A percentile compares a stretch with the other conserved stretches of the same genome.
Conservation (phyloP, 495 filamentous ascomycete species). For the Xylaria intraflava region DNA sequence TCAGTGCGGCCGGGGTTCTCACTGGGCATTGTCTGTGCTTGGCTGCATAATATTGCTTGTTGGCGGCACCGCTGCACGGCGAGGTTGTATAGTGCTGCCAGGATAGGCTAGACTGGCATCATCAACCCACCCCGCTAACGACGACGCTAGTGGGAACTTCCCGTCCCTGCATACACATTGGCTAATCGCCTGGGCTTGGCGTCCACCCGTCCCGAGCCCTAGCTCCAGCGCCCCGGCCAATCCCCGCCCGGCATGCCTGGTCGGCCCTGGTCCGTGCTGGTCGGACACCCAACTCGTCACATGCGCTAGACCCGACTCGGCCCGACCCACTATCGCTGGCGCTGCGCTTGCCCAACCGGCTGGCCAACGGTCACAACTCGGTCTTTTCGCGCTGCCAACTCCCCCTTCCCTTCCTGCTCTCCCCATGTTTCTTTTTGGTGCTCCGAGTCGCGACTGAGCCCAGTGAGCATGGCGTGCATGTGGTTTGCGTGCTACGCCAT, state of each 20-base stretch:
- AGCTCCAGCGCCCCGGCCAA: constrained; percentile 25
- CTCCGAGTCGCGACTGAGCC: constrained; percentile 18
- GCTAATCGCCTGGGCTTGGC: constrained; percentile 13
- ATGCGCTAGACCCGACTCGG: constrained; percentile 23
- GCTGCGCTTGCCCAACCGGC: constrained; percentile 19
- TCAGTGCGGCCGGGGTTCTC: too few species aligned
- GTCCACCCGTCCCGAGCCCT: constrained; percentile 20
- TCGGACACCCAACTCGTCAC: too few species aligned
- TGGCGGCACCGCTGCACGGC: constrained; percentile 4
- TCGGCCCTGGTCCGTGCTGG: too few species aligned
- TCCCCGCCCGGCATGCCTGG: constrained; percentile 12
- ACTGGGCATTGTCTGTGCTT: not conserved
- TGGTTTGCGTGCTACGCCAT: constrained; percentile 10
- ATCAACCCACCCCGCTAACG: constrained; percentile 4
- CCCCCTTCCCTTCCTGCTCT: constrained; percentile 5
- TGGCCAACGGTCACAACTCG: constrained; percentile 17
- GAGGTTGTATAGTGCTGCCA: not conserved
- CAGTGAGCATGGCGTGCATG: constrained; percentile 13
- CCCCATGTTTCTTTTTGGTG: not conserved
- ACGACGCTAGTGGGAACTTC: constrained; percentile 28
- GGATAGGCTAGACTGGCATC: not conserved
- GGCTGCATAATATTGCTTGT: constrained; percentile 16
- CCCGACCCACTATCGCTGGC: constrained; percentile 19
- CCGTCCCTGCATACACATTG: constrained; percentile 25
- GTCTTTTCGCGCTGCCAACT: constrained; percentile 3